Evolutionary conservation across 2,329 filamentous ascomycete species (phyloP).

Genomic region (Talaromyces sp.): DNA sequence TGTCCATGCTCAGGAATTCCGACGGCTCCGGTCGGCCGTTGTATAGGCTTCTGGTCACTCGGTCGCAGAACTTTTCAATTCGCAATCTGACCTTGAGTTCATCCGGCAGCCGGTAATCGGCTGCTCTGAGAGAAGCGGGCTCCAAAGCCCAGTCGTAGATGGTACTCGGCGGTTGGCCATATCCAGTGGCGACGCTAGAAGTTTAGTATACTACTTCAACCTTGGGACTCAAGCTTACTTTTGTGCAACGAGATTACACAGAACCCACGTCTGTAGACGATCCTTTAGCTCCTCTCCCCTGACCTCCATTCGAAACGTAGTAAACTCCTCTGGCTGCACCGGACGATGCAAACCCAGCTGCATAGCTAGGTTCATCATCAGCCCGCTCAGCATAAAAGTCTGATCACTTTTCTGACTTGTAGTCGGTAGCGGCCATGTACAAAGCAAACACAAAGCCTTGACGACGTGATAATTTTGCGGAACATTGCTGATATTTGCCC

Average conservation of each 20-base stretch:
- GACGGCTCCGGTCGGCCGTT: conserved; percentile 54
- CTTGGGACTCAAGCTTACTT: conserved; percentile 44
- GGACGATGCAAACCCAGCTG: conserved; percentile 62
- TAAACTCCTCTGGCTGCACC: conserved; percentile 57
- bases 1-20: conserved; percentile 45
- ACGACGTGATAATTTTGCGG: conserved; percentile 62
- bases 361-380: conserved; percentile 66
- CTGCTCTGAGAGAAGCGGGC: conserved; percentile 42
- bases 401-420: conserved; percentile 60
- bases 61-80: conserved; percentile 58
- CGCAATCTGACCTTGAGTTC: conserved; percentile 51
- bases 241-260: conserved; percentile 66
- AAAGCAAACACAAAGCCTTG: conserved; percentile 60
- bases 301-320: conserved; percentile 49
- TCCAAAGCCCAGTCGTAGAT: conserved; percentile 57
- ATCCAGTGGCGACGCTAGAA: conserved; percentile 58
- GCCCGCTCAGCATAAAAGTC: conserved; percentile 61
- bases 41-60: conserved; percentile 56
- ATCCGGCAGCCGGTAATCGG: conserved; percentile 47
- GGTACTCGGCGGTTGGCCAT: conserved; percentile 61
- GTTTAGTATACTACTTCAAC: neutral
- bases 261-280: conserved; percentile 62
- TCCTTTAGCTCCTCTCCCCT: conserved; percentile 61
- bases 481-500: conserved; percentile 57
- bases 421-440: conserved; percentile 62